These are phyloP conservation scores for Fusarium sp. DNA, from an alignment of 2,329 filamentous ascomycete species.

Conservation along the genomic window DNA sequence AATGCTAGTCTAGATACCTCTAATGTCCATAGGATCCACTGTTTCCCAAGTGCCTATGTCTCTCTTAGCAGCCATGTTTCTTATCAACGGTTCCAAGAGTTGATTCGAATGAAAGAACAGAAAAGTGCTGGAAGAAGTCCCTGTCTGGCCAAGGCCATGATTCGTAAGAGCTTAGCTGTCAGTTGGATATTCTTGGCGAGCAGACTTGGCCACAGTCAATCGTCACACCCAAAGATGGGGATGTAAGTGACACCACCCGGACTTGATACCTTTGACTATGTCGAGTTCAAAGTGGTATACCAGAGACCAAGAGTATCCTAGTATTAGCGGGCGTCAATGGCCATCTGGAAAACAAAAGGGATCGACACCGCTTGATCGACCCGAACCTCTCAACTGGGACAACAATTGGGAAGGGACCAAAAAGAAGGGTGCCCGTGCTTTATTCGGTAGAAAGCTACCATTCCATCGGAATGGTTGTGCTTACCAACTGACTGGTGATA, in stretches of 20 bases:
- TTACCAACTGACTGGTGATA: constrained; percentile 2
- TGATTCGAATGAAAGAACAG: neutral
- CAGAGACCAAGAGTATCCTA: neutral
- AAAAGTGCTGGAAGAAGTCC: neutral
- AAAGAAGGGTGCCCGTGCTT: constrained; percentile 5
- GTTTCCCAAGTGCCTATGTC: neutral
- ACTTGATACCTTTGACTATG: neutral
- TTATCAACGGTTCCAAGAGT: neutral
- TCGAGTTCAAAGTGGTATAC: neutral
- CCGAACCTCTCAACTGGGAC: constrained; percentile 29
- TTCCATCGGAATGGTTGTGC: constrained; percentile 31
- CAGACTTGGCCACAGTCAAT: constrained; percentile 2
- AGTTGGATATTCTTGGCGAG: neutral
- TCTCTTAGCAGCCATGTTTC: neutral
- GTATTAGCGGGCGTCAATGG: constrained; percentile 5
- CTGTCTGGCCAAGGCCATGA: no score
- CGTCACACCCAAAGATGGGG: neutral
- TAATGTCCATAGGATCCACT: neutral
- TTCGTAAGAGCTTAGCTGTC: neutral
- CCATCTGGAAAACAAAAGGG: constrained; percentile 3
- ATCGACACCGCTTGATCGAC: constrained; percentile 23
- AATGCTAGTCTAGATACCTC: neutral
- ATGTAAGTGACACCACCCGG: neutral
- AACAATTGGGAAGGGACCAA: constrained; percentile 1
- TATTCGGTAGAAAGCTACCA: constrained; percentile 24